Evolutionary conservation across 805 yeast species (phyloP), one percentile per base, ranked within the genome.

Genomic region (Schizosaccharomyces octosporus): DNA sequence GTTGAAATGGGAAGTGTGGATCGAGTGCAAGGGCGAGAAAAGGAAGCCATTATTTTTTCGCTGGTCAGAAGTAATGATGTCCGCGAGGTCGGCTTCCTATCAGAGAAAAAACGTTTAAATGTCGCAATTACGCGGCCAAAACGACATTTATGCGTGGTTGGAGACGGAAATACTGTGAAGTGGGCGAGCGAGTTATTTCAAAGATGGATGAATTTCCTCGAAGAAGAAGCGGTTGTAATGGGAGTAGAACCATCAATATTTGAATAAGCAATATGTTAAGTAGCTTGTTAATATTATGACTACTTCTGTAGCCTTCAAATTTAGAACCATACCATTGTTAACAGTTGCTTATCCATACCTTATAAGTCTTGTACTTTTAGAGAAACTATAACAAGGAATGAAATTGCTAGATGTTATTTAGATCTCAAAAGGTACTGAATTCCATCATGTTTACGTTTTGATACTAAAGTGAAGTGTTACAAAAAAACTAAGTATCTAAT

Each of bases 21-120:
- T 72, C 97, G 97, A 0, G 93, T 90, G 67, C 98, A 90, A 73
- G 98, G 98, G 1, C 75, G 97, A 64, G 98, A 90, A 68, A 93
- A 90, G 70, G 94, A 89, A 66, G 83, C 82, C 0, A 87, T 90
- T 5, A 76, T 90, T 1, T 72, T 93, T 13, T 78, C 93, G 1
- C 70, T 90, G 61, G 97, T 90, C 1, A 75, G 98, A 64, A 83
- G 93, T 48, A 90, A 90, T 69, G 82, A 78, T 24, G 66, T 72
- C 1, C 70, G 76, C 42, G 85, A 83, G 61, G 83, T 89, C 59
- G 97, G 97, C 9, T 93, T 90, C 68, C 72, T 93, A 61, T 76
- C 77, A 29, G 97, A 90, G 66, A 77, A 79, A 62, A 74, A 93
- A 67, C 78, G 98, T 66, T 74, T 89, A 58, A 90, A 90, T 69